Percentiles rank a stretch among this genome's conserved stretches.
Conservation (phyloP, 192 early-diverging fungal genomes). For the Entomortierella lignicola region DNA sequence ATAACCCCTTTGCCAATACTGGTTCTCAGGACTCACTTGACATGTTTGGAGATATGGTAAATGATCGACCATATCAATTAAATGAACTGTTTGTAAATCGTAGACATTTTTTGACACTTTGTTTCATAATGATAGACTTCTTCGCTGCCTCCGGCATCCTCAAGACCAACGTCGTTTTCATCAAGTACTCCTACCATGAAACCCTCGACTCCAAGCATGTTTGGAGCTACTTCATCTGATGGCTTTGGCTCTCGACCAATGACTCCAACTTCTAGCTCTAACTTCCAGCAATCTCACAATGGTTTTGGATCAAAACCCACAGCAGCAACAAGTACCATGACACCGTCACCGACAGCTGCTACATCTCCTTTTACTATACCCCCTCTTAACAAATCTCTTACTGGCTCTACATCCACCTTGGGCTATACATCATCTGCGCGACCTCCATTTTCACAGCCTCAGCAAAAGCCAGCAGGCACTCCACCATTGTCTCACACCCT, state of each 20-base stretch:
- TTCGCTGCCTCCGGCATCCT: constrained; percentile 15
- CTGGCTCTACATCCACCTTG: constrained; percentile 12
- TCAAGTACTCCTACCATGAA: constrained; percentile 31
- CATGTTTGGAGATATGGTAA: constrained; percentile 54
- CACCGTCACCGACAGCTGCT: constrained; percentile 16
- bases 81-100: neutral
- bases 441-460: constrained; percentile 46
- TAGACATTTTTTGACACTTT: neutral
- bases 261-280: constrained; percentile 18
- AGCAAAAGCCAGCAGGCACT: constrained; percentile 48
- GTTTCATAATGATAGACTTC: constrained; percentile 12
- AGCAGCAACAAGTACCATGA: neutral
- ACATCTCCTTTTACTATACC: constrained; percentile 49
- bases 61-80: neutral
- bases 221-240: constrained; percentile 36
- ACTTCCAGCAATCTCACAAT: constrained; percentile 14
- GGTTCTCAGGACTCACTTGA: constrained; percentile 28
- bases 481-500: constrained; percentile 45
- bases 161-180: constrained; percentile 30
- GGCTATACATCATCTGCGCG: constrained; percentile 12
- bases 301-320: constrained; percentile 9
- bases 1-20: constrained; percentile 35
- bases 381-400: constrained; percentile 33
- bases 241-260: constrained; percentile 32
- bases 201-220: constrained; percentile 38